Conservation (phyloP, 1,139 yeast genomes). For the Ashbya aceris region DNA sequence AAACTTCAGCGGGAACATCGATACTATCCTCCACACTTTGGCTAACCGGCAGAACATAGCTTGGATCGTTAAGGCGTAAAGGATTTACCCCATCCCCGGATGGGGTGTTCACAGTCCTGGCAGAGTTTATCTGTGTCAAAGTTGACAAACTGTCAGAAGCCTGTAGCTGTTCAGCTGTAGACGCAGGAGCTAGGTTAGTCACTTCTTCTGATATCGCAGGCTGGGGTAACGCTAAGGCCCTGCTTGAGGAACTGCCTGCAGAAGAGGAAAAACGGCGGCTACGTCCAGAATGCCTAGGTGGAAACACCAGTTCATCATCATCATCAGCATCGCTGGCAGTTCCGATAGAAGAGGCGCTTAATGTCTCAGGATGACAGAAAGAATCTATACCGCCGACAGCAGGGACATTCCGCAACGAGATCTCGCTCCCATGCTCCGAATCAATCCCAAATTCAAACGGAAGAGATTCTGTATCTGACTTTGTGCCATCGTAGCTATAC, state of each 20-base stretch:
- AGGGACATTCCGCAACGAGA: conserved; percentile 17
- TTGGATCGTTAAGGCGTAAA: not conserved
- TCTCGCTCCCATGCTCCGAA: conserved; percentile 20
- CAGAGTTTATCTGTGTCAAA: not conserved
- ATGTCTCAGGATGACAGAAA: too few relatives aligned
- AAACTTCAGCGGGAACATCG: conserved; percentile 9
- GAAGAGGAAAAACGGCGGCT: too few relatives aligned
- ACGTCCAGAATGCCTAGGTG: too few relatives aligned
- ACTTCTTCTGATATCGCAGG: too few relatives aligned
- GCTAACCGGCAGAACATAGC: not conserved
- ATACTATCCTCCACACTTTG: conserved; percentile 3
- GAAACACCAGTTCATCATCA: too few relatives aligned
- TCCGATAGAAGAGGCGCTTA: too few relatives aligned
- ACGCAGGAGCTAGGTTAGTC: not conserved
- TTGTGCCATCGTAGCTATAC: conserved; percentile 2
- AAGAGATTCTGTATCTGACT: conserved; percentile 23
- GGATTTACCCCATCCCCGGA: not conserved
- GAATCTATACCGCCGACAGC: not conserved
- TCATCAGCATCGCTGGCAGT: too few relatives aligned
- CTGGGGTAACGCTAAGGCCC: too few relatives aligned
- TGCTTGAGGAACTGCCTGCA: too few relatives aligned
- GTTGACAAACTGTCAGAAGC: not conserved
- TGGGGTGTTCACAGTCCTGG: not conserved
- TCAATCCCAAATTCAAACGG: conserved; percentile 24
- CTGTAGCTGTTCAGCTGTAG: not conserved